phyloP scores from a whole-genome alignment of 495 filamentous ascomycete genomes.

The Hypoxylon fragiforme region DNA sequence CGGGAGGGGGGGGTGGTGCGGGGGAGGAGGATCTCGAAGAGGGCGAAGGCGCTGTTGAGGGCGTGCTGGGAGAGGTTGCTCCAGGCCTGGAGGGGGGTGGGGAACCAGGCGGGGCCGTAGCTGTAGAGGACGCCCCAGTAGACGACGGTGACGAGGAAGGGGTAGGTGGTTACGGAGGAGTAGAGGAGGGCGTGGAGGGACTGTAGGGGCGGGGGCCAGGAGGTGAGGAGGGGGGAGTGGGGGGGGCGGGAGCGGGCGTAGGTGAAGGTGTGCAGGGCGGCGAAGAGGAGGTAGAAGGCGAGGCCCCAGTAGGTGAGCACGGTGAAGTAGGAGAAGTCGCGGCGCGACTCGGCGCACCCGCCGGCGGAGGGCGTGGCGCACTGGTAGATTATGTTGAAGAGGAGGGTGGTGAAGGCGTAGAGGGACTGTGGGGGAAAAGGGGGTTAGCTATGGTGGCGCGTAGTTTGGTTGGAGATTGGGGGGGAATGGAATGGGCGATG shows the following conservation, averaged over 20 bases:
- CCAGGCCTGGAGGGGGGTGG: conserved; percentile 59
- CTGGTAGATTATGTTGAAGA: conserved; percentile 69
- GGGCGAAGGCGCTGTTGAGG: conserved; percentile 70
- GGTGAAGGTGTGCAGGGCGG: conserved; percentile 64
- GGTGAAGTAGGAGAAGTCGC: conserved; percentile 80
- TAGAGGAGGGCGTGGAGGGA: conserved; percentile 68
- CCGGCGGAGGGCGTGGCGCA: conserved; percentile 39
- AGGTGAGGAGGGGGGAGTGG: conserved; percentile 55
- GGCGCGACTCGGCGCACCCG: conserved; percentile 40
- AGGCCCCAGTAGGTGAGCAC: conserved; percentile 77
- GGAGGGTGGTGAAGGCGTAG: conserved; percentile 71
- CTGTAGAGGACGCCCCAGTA: conserved; percentile 63
- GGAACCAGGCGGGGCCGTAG: conserved; percentile 52
- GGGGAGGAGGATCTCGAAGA: conserved; percentile 72
- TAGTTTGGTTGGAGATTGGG: not conserved
- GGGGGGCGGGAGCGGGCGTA: conserved; percentile 58
- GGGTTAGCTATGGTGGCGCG: conserved; percentile 10
- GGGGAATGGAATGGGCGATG: too few species aligned
- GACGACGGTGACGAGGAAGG: conserved; percentile 68
- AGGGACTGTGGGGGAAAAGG: conserved; percentile 54
- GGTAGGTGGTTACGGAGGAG: conserved; percentile 66
- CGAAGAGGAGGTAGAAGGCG: conserved; percentile 72
- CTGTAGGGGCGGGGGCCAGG: conserved; percentile 65
- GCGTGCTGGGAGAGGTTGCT: conserved; percentile 74
- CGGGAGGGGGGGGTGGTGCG: conserved; percentile 60